phyloP scores from a whole-genome alignment of 495 filamentous ascomycete genomes.

The Emericellopsis terricola region DNA sequence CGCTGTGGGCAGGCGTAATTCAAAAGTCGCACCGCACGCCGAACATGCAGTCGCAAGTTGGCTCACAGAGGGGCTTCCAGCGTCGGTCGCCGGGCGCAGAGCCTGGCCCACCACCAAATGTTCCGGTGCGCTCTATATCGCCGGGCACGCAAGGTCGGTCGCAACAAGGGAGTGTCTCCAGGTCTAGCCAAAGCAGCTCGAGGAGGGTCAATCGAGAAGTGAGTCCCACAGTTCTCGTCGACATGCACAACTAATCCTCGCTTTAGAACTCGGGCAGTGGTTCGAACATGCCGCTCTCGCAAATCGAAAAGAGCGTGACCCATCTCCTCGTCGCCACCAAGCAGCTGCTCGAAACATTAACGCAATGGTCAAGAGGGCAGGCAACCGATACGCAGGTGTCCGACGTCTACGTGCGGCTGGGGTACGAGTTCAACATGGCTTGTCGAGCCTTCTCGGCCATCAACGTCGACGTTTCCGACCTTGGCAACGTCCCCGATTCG shows the following conservation, averaged over 20 bases:
- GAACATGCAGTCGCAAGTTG: background rate
- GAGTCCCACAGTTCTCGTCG: conserved; percentile 8
- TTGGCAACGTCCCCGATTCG: conserved; percentile 87
- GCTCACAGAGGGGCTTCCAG: conserved; percentile 5
- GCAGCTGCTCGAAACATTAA: conserved; percentile 90
- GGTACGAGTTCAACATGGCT: conserved; percentile 97
- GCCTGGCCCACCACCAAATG: conserved; percentile 16
- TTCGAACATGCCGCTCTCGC: conserved; percentile 42
- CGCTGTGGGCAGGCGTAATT: too few relatives aligned
- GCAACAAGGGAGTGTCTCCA: conserved; percentile 17
- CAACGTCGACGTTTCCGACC: conserved; percentile 80
- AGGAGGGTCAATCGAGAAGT: conserved; percentile 22
- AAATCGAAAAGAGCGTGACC: conserved; percentile 97
- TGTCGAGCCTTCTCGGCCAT: conserved; percentile 92
- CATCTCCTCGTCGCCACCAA: conserved; percentile 96
- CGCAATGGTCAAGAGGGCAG: conserved; percentile 83
- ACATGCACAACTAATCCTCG: background rate
- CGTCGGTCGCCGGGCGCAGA: conserved; percentile 23
- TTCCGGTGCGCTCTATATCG: conserved; percentile 48
- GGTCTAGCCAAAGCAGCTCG: conserved; percentile 9
- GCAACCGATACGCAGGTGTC: conserved; percentile 89
- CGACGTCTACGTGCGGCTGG: conserved; percentile 91
- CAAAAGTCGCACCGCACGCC: too few relatives aligned
- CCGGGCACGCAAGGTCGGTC: conserved; percentile 31
- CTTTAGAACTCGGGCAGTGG: conserved; percentile 10